Evolutionary conservation across 1,139 yeast species (phyloP).

Genomic region (Maudiozyma humilis): DNA sequence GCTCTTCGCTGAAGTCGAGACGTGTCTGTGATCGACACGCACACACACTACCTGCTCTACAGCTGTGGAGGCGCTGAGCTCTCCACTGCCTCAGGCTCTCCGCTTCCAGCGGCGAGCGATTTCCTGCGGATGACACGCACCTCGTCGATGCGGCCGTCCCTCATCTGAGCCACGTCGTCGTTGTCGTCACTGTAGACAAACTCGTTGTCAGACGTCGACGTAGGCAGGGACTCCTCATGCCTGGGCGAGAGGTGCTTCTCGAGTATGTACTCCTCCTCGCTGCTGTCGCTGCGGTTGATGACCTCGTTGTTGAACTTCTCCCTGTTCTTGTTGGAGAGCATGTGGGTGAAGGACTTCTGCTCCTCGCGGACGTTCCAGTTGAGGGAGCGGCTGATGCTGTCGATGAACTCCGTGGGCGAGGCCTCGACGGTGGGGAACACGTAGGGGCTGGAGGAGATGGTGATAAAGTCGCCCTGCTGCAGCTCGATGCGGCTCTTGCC

Average conservation of each 20-base stretch:
- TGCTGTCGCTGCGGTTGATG: slow-evolving; percentile 4
- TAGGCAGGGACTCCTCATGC: not conserved
- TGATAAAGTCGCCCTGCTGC: slow-evolving; percentile 65
- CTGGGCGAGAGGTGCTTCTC: slow-evolving; percentile 7
- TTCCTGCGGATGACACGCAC: slow-evolving; percentile 2
- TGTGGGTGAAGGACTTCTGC: slow-evolving; percentile 60
- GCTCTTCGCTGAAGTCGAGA: too few species aligned
- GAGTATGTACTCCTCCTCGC: slow-evolving; percentile 14
- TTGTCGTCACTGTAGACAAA: not conserved
- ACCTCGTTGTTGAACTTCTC: slow-evolving; percentile 17
- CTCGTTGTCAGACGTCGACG: not conserved
- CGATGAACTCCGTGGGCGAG: slow-evolving; percentile 69
- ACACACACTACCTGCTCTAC: too few species aligned
- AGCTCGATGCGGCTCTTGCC: slow-evolving; percentile 76
- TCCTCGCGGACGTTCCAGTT: slow-evolving; percentile 82
- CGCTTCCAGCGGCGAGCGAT: not conserved
- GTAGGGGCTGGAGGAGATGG: slow-evolving; percentile 68
- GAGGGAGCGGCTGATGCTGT: slow-evolving; percentile 72
- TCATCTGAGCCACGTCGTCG: too few species aligned
- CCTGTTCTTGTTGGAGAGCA: slow-evolving; percentile 28
- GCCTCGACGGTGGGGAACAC: slow-evolving; percentile 82
- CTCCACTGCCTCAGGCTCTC: not conserved
- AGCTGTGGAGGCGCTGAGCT: not conserved
- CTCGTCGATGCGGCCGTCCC: not conserved
- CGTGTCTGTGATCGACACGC: too few species aligned